Base-by-base conservation (phyloP, 1,284 basidiomycete genomes). In the Leccinum pseudoinsigne region DNA sequence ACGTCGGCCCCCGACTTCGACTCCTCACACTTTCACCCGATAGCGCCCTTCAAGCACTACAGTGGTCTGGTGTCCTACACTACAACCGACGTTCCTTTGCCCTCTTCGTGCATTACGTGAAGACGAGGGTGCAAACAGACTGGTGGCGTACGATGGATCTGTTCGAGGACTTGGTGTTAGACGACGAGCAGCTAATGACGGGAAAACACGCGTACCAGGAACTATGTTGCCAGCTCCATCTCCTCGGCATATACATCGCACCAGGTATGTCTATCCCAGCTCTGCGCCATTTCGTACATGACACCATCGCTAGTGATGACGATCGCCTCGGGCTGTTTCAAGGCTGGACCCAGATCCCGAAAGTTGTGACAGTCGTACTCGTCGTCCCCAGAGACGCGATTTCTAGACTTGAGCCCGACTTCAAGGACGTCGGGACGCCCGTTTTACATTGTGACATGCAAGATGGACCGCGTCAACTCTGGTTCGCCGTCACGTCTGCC, bases 11-110 rank as follows among this genome's bases (percentile, higher is more conserved):
- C 8, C 26, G 14, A 12, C 21, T 70, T 16, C 50, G 45, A 18
- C 38, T 64, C 11, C 10, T 62, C 26, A 28, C 42, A 18, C 34
- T 42, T 4, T 55, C 58, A 0, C 57, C 47, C 0, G 36, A 55
- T 11, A 11, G 28, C 3, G n/a, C 16, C 38, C 8, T 56, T 18
- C 55, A 12, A 1, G 9, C 11, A 6, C 2, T 62, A 5, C 38
- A 31, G 34, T 53, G 16, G 16, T 61, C 42, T 3, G 18, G 61
- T 1, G 0, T 66, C 10, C 4, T 71, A 2, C 82, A 82, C 58
- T 84, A 86, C 65, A 73, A 68, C 36, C 78, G 84, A 4, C 76
- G 72, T 18, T 79, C 76, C 31, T 84, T 85, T 60, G 81, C 71
- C 1, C 62, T 74, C 1, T 67, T 86, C 23, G 74, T 85, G 16